Percentiles rank a stretch among this genome's conserved stretches.
Evolutionary conservation across 768 basidiomycete genomes (phyloP).

Genomic region (Jaapia argillacea): DNA sequence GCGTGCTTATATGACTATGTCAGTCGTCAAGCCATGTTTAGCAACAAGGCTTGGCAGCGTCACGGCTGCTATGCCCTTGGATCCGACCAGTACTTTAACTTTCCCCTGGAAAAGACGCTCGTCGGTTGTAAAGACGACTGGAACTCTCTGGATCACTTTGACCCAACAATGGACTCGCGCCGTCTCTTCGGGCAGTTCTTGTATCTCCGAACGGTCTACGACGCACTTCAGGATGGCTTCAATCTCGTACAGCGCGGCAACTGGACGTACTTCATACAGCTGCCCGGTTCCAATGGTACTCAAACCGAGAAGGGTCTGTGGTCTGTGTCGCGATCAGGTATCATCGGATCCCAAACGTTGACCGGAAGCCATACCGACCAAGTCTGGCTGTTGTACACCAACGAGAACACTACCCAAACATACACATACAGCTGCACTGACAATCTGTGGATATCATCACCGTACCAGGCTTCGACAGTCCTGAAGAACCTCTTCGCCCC

Average conservation of each 20-base stretch:
- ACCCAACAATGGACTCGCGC: slow-evolving; percentile 73
- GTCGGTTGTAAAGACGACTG: slow-evolving; percentile 84
- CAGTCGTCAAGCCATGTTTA: slow-evolving; percentile 90
- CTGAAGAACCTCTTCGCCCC: slow-evolving; percentile 77
- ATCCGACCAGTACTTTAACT: slow-evolving; percentile 89
- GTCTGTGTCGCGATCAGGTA: slow-evolving; percentile 63
- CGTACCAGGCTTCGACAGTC: slow-evolving; percentile 47
- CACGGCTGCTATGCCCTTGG: slow-evolving; percentile 91
- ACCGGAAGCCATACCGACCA: slow-evolving; percentile 51
- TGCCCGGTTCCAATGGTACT: slow-evolving; percentile 80
- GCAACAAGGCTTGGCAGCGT: slow-evolving; percentile 79
- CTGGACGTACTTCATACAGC: slow-evolving; percentile 70
- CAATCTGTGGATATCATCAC: slow-evolving; percentile 68
- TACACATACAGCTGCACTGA: slow-evolving; percentile 54
- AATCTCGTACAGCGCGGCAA: slow-evolving; percentile 77
- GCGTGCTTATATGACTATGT: slow-evolving; percentile 21
- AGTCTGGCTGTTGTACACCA: slow-evolving; percentile 80
- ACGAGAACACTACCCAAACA: slow-evolving; percentile 66
- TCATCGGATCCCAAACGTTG: slow-evolving; percentile 50
- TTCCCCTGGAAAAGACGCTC: slow-evolving; percentile 70
- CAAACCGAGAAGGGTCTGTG: slow-evolving; percentile 82
- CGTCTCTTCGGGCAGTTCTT: slow-evolving; percentile 68
- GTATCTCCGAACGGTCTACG: slow-evolving; percentile 57
- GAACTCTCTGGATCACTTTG: slow-evolving; percentile 93
- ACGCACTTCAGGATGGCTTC: slow-evolving; percentile 78